These are phyloP conservation scores for Piper betle DNA, from an alignment of 164 flowering plant genomes.

Conservation along the genomic window DNA sequence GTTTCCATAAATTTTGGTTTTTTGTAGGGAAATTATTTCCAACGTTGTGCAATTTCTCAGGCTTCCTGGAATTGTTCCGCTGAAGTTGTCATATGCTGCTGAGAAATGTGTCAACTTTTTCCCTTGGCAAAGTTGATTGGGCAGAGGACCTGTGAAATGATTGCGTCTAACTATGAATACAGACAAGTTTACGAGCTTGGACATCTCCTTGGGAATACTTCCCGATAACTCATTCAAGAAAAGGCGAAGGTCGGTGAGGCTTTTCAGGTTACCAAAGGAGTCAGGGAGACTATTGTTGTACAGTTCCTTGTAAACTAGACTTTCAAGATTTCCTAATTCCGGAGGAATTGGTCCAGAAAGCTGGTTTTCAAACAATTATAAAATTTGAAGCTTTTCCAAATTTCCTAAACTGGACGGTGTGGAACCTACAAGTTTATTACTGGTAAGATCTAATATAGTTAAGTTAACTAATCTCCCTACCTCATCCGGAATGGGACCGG, in stretches of 20 bases:
- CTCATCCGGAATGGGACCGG: no score
- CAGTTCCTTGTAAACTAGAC: not conserved
- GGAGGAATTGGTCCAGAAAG: not conserved
- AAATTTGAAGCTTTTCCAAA: not conserved
- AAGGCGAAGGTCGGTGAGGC: not conserved
- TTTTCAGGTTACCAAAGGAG: not conserved
- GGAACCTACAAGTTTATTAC: not conserved
- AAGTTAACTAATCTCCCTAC: no score
- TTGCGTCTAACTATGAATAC: not conserved
- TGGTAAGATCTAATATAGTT: no score
- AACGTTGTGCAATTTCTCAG: not conserved
- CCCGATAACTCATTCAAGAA: not conserved
- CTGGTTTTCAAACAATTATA: not conserved
- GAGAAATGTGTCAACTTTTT: not conserved
- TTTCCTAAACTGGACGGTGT: not conserved
- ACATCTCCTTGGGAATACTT: not conserved
- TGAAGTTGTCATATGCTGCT: not conserved
- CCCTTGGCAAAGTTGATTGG: not conserved
- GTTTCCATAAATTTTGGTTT: not conserved
- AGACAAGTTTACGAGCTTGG: not conserved
- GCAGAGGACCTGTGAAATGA: not conserved
- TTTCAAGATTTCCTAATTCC: not conserved
- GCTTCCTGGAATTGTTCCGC: not conserved
- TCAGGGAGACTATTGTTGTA: not conserved
- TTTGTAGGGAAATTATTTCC: not conserved